Base-by-base conservation (phyloP, 495 filamentous ascomycete genomes). In the Lasiosphaeriaceae sp. region DNA sequence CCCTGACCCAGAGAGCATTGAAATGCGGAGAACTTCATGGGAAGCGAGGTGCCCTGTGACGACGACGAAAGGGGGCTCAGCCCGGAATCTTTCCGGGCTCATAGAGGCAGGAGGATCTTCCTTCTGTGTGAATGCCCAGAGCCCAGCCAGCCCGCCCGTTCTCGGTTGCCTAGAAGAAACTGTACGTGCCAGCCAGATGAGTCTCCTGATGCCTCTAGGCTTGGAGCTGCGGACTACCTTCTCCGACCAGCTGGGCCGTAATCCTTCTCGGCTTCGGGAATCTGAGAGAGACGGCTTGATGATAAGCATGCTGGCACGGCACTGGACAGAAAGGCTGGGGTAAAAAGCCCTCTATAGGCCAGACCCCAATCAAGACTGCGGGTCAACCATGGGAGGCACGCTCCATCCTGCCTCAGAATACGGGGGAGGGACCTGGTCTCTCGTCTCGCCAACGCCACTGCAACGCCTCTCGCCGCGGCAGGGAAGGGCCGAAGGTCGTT, bases 401-500 rank as follows among this genome's bases (percentile, higher is more conserved):
- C 16, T 43, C 43, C 24, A 47, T 43, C 48, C 22, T 59, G 26
- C 60, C 48, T 43, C 44, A 56, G 47, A 50, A 51, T 56, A 39
- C 39, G 39, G 51, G n/a, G 39, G 26, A 44, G 14, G 19, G 4
- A n/a, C 2, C 31, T 50, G 24, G 26, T 29, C 24, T 44, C n/a
- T 53, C 51, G 37, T 29, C 9, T 35, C 16, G 20, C 17, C 12
- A 29, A 5, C 51, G 17, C 47, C 51, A 35, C 22, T 50, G 52
- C 35, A 22, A 17, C 8, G n/a, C 34, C 47, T 57, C 29, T 22
- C 47, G 20, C 29, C 46, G 39, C 59, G 56, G 63, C 54, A 53
- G 45, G 50, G 48, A 66, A 63, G 60, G 57, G 56, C 60, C 63
- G 63, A 60, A 51, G 52, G 1, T 50, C 17, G 37, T n/a, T 55